A percentile compares a stretch with the other conserved stretches of the same genome.
Evolutionary conservation across 352 stramenopile genomes (phyloP).

Genomic region (Phytophthora tubulina): DNA sequence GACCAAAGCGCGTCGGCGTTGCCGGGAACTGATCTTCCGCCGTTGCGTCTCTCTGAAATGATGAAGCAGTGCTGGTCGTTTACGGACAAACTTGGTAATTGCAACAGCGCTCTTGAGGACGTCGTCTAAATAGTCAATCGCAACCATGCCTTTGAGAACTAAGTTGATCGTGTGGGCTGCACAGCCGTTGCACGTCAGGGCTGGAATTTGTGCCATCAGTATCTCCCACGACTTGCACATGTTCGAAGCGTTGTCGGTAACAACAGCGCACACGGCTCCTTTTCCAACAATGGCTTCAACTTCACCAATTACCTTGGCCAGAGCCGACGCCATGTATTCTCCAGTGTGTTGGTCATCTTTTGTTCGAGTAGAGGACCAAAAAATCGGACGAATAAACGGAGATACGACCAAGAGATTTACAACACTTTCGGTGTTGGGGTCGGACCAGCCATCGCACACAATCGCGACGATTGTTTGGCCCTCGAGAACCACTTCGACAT

Average conservation of each 20-base stretch:
- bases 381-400: conserved; percentile 15
- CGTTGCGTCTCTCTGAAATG: conserved; percentile 12
- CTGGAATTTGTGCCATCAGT: background rate
- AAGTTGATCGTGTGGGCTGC: conserved; percentile 15
- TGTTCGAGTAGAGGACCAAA: conserved; percentile 17
- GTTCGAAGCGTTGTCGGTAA: conserved; percentile 18
- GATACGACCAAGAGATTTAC: conserved; percentile 28
- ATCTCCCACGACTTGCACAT: conserved; percentile 16
- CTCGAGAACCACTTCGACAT: background rate
- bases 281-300: background rate
- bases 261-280: conserved; percentile 1
- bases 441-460: conserved; percentile 24
- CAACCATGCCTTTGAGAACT: conserved; percentile 10
- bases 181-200: conserved; percentile 7
- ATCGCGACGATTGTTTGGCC: conserved; percentile 3
- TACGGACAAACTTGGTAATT: conserved; percentile 20
- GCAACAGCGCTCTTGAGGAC: background rate
- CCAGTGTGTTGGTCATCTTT: conserved; percentile 14
- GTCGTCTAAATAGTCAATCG: background rate
- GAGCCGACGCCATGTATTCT: conserved; percentile 3
- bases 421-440: conserved; percentile 31
- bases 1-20: background rate
- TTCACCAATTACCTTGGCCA: conserved; percentile 10
- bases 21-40: background rate
- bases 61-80: conserved; percentile 2